Evolutionary conservation across 1,139 yeast genomes (phyloP).

Genomic region (Sugiyamaella grinbergsii): DNA sequence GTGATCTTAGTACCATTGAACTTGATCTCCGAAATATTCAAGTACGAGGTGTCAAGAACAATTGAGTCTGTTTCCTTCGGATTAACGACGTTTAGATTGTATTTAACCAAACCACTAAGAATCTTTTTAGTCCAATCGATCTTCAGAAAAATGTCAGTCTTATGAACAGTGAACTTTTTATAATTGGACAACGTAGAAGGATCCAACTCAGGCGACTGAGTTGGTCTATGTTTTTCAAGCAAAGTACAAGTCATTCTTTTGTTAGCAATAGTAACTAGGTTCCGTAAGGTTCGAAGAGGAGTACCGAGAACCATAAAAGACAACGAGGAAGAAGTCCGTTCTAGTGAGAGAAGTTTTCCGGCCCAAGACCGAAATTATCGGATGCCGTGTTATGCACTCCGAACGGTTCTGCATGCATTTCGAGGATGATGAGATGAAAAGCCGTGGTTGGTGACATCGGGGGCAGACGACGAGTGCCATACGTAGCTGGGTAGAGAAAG

Average conservation of each 20-base stretch:
- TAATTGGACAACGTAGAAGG: conserved; percentile 80
- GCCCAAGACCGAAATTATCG: neutral
- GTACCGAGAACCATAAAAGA: neutral
- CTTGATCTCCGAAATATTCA: conserved; percentile 51
- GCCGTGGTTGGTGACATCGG: neutral
- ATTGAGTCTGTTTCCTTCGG: conserved; percentile 40
- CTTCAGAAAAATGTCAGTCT: conserved; percentile 56
- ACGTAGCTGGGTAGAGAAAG: no score
- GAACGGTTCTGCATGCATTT: neutral
- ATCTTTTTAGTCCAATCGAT: conserved; percentile 57
- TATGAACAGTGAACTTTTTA: conserved; percentile 51
- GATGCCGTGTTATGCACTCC: conserved; percentile 6
- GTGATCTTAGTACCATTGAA: conserved; percentile 48
- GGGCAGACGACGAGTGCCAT: no score
- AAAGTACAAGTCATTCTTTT: conserved; percentile 17
- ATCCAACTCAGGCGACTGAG: conserved; percentile 46
- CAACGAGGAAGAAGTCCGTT: neutral
- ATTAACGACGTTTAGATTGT: conserved; percentile 45
- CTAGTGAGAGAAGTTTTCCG: conserved; percentile 1
- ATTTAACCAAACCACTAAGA: conserved; percentile 60
- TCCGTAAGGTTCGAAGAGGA: neutral
- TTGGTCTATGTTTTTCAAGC: conserved; percentile 27
- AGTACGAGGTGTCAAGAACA: conserved; percentile 68
- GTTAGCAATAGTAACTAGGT: neutral
- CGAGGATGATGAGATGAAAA: no score